phyloP scores from a whole-genome alignment of 73 alveolate genomes.

The Paraurostyla sp. region DNA sequence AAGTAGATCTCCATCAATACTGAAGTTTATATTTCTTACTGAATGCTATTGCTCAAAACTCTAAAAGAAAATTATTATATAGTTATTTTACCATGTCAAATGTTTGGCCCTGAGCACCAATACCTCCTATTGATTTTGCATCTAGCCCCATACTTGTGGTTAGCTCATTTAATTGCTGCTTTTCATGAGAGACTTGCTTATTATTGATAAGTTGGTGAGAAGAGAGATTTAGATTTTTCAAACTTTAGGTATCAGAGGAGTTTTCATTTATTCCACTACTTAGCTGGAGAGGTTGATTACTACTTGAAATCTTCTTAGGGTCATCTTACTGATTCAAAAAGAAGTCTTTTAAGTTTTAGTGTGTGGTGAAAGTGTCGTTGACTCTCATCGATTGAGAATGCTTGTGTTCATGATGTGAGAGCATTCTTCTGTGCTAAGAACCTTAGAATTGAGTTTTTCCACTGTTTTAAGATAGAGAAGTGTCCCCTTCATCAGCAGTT shows the following conservation, averaged over 20 bases:
- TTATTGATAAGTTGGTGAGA: neutral
- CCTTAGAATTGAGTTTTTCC: no score
- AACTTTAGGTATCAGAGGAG: no score
- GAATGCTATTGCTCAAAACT: slow-evolving; percentile 56
- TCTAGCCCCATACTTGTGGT: no score
- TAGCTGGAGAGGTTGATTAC: no score
- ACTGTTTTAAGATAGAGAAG: no score
- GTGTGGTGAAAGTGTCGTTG: neutral
- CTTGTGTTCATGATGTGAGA: neutral
- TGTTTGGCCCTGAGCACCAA: no score
- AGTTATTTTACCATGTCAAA: neutral
- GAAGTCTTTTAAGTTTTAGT: slow-evolving; percentile 18
- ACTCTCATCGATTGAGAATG: slow-evolving; percentile 8
- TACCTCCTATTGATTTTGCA: neutral
- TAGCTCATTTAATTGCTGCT: no score
- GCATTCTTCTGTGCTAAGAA: no score
- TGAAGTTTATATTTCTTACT: slow-evolving; percentile 26
- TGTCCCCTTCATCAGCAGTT: slow-evolving; percentile 18
- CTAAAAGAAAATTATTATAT: neutral
- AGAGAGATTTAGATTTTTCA: neutral
- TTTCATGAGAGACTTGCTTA: no score
- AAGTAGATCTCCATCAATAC: slow-evolving; percentile 37
- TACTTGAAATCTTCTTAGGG: neutral
- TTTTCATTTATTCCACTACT: no score
- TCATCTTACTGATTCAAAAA: neutral